Base-by-base conservation (phyloP, 768 basidiomycete genomes). In the Suillus subaureus region DNA sequence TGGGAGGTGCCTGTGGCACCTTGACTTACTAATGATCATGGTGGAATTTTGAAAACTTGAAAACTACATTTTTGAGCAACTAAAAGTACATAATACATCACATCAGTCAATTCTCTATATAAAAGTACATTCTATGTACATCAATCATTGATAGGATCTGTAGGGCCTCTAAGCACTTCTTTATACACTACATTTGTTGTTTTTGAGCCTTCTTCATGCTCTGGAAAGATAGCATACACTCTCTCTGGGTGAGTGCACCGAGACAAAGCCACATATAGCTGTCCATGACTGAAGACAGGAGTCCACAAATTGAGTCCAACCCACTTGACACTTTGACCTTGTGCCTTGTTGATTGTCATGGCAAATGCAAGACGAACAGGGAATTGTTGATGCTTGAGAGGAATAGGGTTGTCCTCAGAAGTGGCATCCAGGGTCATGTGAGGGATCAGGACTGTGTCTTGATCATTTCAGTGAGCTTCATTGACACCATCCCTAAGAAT, bases 271-370 rank as follows among this genome's bases (percentile, higher is more conserved):
- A 79, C 76, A 74, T 81, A 79, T 0, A 80, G 68, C 62, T 80
- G 78, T 11, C 80, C 74, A 74, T 80, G 76, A 28, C 74, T 66
- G 60, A 80, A 80, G 3, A 77, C 72, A 71, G 31, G 60, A 2
- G 55, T 51, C 0, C 70, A 60, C 8, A 81, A 66, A 47, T 81
- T 74, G 0, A 79, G 33, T 2, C 78, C 77, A 61, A 79, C 75
- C 69, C 69, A 54, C 49, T 68, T 69, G 1, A 79, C 66, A 11
- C 72, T 75, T 54, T 81, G 80, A 1, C 80, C 80, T 73, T 80
- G 78, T 15, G 74, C 65, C 45, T 81, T 81, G 71, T 81, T 79
- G 68, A 80, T 78, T 0, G 78, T 74, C 75, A 81, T 78, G 0
- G 75, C 74, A 75, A 77, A 81, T 2, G 74, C 77, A 7, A 82